Evolutionary conservation across 495 filamentous ascomycete species (phyloP).

Genomic region (Pyrenula aspistea): DNA sequence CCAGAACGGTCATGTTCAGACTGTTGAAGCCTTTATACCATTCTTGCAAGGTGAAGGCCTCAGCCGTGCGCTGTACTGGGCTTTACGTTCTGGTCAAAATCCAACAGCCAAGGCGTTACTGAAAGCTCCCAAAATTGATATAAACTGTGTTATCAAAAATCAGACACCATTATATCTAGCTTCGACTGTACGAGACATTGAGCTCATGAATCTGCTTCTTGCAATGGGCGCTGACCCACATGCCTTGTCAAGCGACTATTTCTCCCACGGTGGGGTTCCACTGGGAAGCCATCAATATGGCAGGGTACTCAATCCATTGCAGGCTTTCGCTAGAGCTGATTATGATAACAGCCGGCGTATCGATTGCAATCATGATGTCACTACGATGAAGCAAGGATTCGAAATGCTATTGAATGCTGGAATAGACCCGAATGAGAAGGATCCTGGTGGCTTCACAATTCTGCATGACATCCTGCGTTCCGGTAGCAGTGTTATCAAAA

Average conservation of each 20-base stretch:
- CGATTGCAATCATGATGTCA: neutral
- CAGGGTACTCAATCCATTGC: neutral
- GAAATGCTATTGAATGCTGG: neutral
- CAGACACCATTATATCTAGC: constrained; percentile 9
- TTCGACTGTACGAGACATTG: constrained; percentile 2
- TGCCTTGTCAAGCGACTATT: neutral
- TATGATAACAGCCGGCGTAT: neutral
- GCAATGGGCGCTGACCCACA: constrained; percentile 14
- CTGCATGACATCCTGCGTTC: neutral
- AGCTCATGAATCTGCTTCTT: constrained; percentile 9
- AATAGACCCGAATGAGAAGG: neutral
- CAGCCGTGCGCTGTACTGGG: constrained; percentile 7
- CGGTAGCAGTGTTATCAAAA: neutral
- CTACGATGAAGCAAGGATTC: neutral
- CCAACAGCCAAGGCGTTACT: constrained; percentile 7
- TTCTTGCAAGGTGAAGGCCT: constrained; percentile 3
- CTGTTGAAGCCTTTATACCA: constrained; percentile 9
- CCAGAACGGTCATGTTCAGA: constrained; percentile 5
- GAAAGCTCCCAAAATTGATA: constrained; percentile 4
- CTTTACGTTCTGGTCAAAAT: constrained; percentile 4
- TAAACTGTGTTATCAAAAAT: constrained; percentile 6
- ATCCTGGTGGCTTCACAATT: neutral
- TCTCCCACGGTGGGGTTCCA: neutral
- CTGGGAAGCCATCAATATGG: neutral
- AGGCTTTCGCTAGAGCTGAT: neutral